Evolutionary conservation across 805 yeast genomes (phyloP), one percentile per base, ranked within the genome.

Genomic region (Candida cerambycidarum): DNA sequence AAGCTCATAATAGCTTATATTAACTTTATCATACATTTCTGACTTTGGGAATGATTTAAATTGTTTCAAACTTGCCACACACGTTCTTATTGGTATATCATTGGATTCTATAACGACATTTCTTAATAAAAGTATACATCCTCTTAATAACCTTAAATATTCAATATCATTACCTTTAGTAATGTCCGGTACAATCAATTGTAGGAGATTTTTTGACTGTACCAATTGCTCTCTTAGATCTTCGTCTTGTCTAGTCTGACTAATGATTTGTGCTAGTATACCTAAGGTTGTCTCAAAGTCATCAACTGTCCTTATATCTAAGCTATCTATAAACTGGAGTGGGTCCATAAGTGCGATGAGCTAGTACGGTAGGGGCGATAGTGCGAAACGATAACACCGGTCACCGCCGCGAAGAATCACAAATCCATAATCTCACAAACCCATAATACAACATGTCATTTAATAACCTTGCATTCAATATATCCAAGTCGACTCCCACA

Each of bases 71-170:
- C 41, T 42, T 5, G 13, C 25, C 9, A 36, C 28, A 14, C 47
- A 27, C 28, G 39, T 21, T 8, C 38, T 21, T 5, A 48, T 10
- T 15, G 38, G 33, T 18, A 47, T n/a, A n/a, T 47, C 43, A 21
- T 43, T 39, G 28, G 57, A 19, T 13, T 48, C 47, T 4, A 65
- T 67, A 1, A 72, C 64, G 17, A 77, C 48, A 50, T 78, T 79
- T 45, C 85, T 59, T 21, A 70, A 58, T n/a, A 79, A 42, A n/a
- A 80, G 47, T 1, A 78, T 42, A 1, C 70, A 49, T 1, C 81
- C 85, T 51, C 83, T 61, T 3, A 73, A 42, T 2, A 71, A 47
- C 32, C 83, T 59, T 5, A 61, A 19, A 18, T 48, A 35, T 7
- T 28, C 31, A 4, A 43, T 16, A 11, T 48, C 48, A 25, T 42